Conservation (phyloP, 1,139 yeast species). For the Saccharomyces pastorianus region DNA sequence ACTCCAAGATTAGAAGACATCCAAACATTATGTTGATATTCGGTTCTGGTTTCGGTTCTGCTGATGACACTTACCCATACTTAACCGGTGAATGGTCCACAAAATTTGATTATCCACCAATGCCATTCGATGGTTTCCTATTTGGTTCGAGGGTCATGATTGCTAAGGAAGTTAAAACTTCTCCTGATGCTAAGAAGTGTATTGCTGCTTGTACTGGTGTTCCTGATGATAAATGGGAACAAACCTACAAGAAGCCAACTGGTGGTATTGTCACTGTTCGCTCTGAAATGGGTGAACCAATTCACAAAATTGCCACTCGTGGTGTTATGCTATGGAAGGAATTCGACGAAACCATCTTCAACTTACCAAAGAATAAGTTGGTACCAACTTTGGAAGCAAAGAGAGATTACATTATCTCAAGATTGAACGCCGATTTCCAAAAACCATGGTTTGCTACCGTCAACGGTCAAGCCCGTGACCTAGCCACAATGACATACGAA, state of each 20-base stretch:
- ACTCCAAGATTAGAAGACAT: conserved; percentile 87
- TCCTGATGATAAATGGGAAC: conserved; percentile 82
- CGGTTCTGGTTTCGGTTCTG: conserved; percentile 97
- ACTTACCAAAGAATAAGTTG: conserved; percentile 82
- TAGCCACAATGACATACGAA: conserved; percentile 91
- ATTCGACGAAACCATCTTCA: conserved; percentile 87
- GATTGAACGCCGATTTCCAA: conserved; percentile 88
- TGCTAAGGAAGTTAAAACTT: conserved; percentile 91
- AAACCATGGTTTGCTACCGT: conserved; percentile 85
- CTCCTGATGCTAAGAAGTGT: conserved; percentile 87
- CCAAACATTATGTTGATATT: conserved; percentile 83
- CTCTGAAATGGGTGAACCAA: conserved; percentile 99
- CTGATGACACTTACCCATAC: conserved; percentile 94
- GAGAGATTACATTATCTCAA: conserved; percentile 77
- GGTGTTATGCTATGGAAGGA: conserved; percentile 97
- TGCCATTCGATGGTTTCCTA: conserved; percentile 97
- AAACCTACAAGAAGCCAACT: conserved; percentile 86
- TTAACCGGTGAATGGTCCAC: conserved; percentile 94
- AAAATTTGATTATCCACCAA: conserved; percentile 81
- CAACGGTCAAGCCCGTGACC: conserved; percentile 71
- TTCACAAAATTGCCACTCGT: conserved; percentile 96
- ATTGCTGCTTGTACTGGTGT: conserved; percentile 90
- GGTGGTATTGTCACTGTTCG: conserved; percentile 95
- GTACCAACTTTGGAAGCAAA: conserved; percentile 73
- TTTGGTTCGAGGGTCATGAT: conserved; percentile 97